These are phyloP conservation scores for Phytophthora multivora DNA, from an alignment of 352 stramenopile genomes.

Conservation along the genomic window DNA sequence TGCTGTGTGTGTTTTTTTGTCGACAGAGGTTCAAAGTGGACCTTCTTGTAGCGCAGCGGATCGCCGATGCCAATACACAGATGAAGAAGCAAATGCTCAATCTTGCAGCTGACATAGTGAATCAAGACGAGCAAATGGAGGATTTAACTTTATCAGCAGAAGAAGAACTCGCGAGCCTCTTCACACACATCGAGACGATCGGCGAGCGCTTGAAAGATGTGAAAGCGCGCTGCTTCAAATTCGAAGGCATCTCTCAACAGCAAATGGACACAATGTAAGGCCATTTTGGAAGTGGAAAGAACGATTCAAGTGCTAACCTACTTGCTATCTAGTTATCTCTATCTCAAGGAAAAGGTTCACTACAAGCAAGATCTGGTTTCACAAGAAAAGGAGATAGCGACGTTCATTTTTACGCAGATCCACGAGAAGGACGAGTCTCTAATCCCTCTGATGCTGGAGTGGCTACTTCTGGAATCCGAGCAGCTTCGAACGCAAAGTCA, in stretches of 20 bases:
- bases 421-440: slow-evolving; percentile 56
- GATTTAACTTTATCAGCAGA: slow-evolving; percentile 24
- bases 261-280: slow-evolving; percentile 73
- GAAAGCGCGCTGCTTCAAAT: slow-evolving; percentile 74
- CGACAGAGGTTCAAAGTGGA: slow-evolving; percentile 75
- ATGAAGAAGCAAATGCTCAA: slow-evolving; percentile 77
- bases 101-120: slow-evolving; percentile 44
- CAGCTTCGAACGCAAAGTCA: slow-evolving; percentile 61
- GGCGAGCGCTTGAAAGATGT: slow-evolving; percentile 60
- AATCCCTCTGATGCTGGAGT: slow-evolving; percentile 73
- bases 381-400: slow-evolving; percentile 66
- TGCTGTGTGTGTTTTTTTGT: not conserved
- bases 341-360: slow-evolving; percentile 84
- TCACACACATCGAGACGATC: slow-evolving; percentile 54
- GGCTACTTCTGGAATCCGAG: slow-evolving; percentile 77
- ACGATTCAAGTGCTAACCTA: slow-evolving; percentile 6
- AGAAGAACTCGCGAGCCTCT: slow-evolving; percentile 53
- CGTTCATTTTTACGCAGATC: slow-evolving; percentile 70
- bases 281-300: not conserved
- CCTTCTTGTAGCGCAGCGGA: slow-evolving; percentile 70
- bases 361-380: slow-evolving; percentile 70
- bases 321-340: slow-evolving; percentile 57
- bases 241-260: slow-evolving; percentile 54
- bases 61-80: slow-evolving; percentile 58
- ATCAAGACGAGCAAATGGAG: slow-evolving; percentile 33